Percentiles rank a stretch among this genome's conserved stretches.
These are phyloP conservation scores for Tolypocladium pustulatum DNA, from an alignment of 2,329 filamentous ascomycete species.

Conservation along the genomic window DNA sequence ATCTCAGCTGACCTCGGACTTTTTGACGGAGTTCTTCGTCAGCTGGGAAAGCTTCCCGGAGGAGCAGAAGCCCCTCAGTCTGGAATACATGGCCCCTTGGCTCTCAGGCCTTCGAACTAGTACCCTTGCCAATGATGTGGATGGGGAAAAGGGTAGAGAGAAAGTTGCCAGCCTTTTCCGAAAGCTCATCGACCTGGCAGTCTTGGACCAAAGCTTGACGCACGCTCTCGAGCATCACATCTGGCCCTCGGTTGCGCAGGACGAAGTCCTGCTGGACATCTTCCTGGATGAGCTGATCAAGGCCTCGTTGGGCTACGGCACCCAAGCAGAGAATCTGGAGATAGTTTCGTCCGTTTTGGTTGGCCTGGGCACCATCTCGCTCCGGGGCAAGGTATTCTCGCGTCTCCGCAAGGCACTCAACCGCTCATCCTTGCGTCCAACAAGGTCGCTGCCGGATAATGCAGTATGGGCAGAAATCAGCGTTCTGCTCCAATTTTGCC, in stretches of 20 bases:
- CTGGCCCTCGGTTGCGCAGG: slow-evolving; percentile 53
- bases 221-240: slow-evolving; percentile 54
- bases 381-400: slow-evolving; percentile 55
- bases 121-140: slow-evolving; percentile 46
- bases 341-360: slow-evolving; percentile 51
- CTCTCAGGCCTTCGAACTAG: slow-evolving; percentile 49
- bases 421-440: slow-evolving; percentile 56
- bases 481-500: slow-evolving; percentile 53
- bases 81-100: slow-evolving; percentile 64
- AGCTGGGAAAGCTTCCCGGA: slow-evolving; percentile 61
- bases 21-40: slow-evolving; percentile 63
- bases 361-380: slow-evolving; percentile 53
- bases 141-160: slow-evolving; percentile 56
- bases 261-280: slow-evolving; percentile 55
- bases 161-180: slow-evolving; percentile 53
- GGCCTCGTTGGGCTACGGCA: slow-evolving; percentile 44
- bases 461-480: slow-evolving; percentile 61
- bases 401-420: slow-evolving; percentile 57
- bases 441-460: slow-evolving; percentile 54
- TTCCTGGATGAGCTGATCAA: slow-evolving; percentile 59
- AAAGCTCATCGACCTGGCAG: slow-evolving; percentile 55
- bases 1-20: slow-evolving; percentile 57
- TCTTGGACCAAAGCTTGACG: slow-evolving; percentile 48
- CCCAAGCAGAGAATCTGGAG: slow-evolving; percentile 49
- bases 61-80: slow-evolving; percentile 54